phyloP scores from a whole-genome alignment of 2,329 filamentous ascomycete species.

The Fusarium phyllophilum region DNA sequence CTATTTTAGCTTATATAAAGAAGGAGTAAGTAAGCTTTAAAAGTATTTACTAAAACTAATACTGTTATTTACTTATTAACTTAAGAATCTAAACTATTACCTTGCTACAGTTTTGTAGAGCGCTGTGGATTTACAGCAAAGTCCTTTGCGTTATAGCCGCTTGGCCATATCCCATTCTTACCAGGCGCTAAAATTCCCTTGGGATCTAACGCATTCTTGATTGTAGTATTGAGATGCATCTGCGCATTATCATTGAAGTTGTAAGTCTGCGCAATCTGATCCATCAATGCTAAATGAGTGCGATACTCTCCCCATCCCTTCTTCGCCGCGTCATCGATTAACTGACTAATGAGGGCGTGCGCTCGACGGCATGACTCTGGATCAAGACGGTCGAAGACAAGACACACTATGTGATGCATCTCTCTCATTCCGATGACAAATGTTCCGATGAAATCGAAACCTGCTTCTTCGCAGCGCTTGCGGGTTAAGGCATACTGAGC shows the following conservation, averaged over 20 bases:
- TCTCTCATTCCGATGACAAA: constrained; percentile 33
- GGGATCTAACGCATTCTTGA: constrained; percentile 28
- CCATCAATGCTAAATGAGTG: constrained; percentile 30
- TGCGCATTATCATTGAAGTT: constrained; percentile 30
- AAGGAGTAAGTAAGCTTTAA: background rate
- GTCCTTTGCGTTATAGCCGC: background rate
- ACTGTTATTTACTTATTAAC: background rate
- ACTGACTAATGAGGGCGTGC: constrained; percentile 3
- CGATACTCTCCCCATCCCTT: constrained; percentile 35
- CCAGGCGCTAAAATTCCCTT: constrained; percentile 35
- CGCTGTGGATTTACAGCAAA: background rate
- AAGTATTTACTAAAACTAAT: background rate
- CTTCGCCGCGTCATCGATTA: constrained; percentile 27
- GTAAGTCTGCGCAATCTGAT: constrained; percentile 33
- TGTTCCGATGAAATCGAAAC: constrained; percentile 35
- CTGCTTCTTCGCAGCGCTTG: constrained; percentile 27
- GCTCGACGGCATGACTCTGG: constrained; percentile 23
- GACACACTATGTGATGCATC: constrained; percentile 34
- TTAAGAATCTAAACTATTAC: background rate
- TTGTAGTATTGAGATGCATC: constrained; percentile 15
- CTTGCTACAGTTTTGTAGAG: background rate
- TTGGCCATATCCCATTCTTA: constrained; percentile 30
- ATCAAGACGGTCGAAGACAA: constrained; percentile 26
- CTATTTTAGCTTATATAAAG: too few species aligned
- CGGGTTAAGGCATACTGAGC: constrained; percentile 25